Conservation (phyloP, 176 grass and related monocot genomes). For the Oryza glaberrima region DNA sequence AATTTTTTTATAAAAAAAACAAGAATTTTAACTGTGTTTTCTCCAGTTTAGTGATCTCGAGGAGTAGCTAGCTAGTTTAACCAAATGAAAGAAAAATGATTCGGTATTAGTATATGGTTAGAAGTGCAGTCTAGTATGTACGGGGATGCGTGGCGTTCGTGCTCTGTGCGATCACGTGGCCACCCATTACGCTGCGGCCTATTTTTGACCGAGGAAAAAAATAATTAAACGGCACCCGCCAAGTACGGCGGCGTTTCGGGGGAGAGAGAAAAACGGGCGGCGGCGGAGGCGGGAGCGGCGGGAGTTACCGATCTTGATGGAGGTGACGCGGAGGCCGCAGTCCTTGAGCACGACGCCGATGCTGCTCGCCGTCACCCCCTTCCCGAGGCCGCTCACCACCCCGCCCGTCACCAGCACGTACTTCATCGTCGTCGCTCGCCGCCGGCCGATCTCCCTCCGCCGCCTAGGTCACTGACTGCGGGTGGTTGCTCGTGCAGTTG, state of each 20-base stretch:
- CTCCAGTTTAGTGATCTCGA: constrained; percentile 29
- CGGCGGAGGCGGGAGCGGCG: background rate
- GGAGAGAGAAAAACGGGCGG: background rate
- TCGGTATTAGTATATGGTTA: background rate
- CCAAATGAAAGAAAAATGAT: background rate
- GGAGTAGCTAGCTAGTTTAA: background rate
- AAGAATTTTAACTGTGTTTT: background rate
- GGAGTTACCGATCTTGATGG: constrained; percentile 93
- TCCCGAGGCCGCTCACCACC: constrained; percentile 91
- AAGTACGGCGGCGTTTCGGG: background rate
- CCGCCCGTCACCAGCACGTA: constrained; percentile 96
- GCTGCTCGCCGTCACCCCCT: constrained; percentile 95
- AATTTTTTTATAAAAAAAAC: background rate
- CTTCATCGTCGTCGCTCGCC: constrained; percentile 57
- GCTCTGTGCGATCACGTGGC: constrained; percentile 55
- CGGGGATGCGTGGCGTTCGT: constrained; percentile 30
- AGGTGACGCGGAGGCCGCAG: constrained; percentile 86
- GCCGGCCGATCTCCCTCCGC: background rate
- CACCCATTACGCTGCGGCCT: background rate
- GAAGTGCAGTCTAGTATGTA: constrained; percentile 9
- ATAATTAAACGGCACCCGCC: background rate
- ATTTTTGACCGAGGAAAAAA: constrained; percentile 33
- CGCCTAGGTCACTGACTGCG: constrained; percentile 1
- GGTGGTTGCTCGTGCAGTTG: background rate
- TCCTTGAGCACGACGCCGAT: constrained; percentile 85